Evolutionary conservation across 1,284 basidiomycete species (phyloP), one percentile per base, ranked within the genome.

Genomic region (Macrocystidia cucumis): DNA sequence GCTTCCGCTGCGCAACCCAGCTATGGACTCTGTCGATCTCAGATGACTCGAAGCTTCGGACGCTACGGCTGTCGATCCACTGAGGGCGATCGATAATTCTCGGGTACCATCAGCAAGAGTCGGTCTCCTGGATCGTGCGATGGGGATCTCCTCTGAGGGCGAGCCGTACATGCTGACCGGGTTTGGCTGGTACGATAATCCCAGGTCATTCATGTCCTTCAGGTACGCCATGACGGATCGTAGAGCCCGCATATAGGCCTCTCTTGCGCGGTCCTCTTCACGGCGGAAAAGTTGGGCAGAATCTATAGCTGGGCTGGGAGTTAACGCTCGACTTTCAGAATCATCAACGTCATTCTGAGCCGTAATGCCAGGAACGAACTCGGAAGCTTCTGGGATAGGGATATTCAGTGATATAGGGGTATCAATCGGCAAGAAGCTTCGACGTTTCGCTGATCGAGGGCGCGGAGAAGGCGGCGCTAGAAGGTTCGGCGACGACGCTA

Each of bases 201-300:
- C 74, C 21, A 98, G 69, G 53, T 97, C 93, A 51, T 93, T 85
- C 72, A 98, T 83, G 52, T 98, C 95, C 49, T 82, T 82, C 13
- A 98, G 72, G 59, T 98, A 98, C 11, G 86, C 84, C 83, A 98
- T 92, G 25, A 98, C 78, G 8, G 87, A 87, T 40, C 89, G 77
- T 33, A 98, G 65, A 16, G 87, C 89, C 29, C 78, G 71, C 46
- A 74, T 73, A 49, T 87, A 85, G 22, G 74, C 69, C 51, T 86
- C 82, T 28, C 75, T 65, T 11, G 67, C 70, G 28, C 76, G 68
- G 42, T 86, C 84, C 54, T 82, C 78, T 56, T 85, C 82, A 33
- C 69, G 71, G 31, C 72, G 69, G 45, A 72, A 55, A 46, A 66
- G 50, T 41, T 72, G 61, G 31, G 78, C 69, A 34, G 60, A 59